These are phyloP conservation scores for Polytolypa hystricis DNA, from an alignment of 2,329 filamentous ascomycete genomes.

Conservation along the genomic window DNA sequence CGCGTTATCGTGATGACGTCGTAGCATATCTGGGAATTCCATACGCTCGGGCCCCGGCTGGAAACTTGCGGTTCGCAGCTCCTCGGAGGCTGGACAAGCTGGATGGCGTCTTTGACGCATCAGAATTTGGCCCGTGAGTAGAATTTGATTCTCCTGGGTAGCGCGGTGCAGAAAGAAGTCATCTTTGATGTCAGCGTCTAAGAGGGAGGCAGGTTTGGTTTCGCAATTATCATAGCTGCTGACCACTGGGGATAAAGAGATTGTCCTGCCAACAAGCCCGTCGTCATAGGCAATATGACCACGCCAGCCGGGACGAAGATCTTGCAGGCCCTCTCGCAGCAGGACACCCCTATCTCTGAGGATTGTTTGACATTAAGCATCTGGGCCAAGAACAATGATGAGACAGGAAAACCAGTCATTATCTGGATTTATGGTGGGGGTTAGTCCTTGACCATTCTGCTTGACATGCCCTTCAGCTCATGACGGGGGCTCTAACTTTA, in stretches of 20 bases:
- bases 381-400: background rate
- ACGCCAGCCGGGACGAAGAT: conserved; percentile 3
- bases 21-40: conserved; percentile 12
- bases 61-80: conserved; percentile 9
- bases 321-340: conserved; percentile 6
- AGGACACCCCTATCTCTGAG: conserved; percentile 1
- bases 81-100: conserved; percentile 3
- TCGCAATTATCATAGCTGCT: background rate
- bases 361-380: conserved; percentile 1
- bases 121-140: conserved; percentile 1
- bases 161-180: too few relatives aligned
- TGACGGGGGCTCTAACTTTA: background rate
- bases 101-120: conserved; percentile 3
- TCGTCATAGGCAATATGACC: conserved; percentile 6
- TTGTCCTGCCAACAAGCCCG: conserved; percentile 3
- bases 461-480: background rate
- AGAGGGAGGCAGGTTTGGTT: conserved; percentile 1
- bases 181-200: background rate
- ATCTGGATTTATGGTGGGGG: conserved; percentile 2
- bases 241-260: background rate
- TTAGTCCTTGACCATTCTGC: background rate
- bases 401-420: background rate
- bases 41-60: conserved; percentile 10
- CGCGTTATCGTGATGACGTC: too few relatives aligned
- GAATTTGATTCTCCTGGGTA: background rate